These are phyloP conservation scores for Colletotrichum euphorbiae DNA, from an alignment of 2,329 filamentous ascomycete species.

Conservation along the genomic window DNA sequence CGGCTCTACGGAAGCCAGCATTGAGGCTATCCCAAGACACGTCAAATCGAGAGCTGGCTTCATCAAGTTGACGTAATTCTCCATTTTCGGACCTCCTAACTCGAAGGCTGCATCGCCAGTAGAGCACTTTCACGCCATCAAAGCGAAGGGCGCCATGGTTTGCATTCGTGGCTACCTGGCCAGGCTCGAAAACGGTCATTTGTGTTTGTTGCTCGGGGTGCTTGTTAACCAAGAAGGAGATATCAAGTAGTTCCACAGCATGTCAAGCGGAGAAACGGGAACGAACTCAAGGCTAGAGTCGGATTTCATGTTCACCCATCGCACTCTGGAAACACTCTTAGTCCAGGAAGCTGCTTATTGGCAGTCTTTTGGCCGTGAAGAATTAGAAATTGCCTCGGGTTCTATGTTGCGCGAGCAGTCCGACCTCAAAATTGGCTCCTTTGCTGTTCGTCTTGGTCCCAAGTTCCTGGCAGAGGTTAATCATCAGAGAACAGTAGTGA, in stretches of 20 bases:
- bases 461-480: background rate
- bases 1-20: background rate
- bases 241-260: slow-evolving; percentile 5
- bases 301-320: background rate
- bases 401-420: too few relatives aligned
- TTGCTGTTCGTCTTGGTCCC: background rate
- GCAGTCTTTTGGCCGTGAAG: background rate
- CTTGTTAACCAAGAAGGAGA: background rate
- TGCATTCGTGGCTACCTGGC: background rate
- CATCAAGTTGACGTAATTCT: slow-evolving; percentile 15
- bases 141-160: slow-evolving; percentile 10
- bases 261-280: rapidly evolving
- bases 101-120: background rate
- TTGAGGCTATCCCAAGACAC: slow-evolving; percentile 25
- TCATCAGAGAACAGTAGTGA: background rate
- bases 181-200: background rate
- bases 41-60: slow-evolving; percentile 21
- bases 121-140: background rate
- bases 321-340: background rate
- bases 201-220: slow-evolving; percentile 1
- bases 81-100: background rate
- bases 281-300: rapidly evolving
- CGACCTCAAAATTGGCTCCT: rapidly evolving
- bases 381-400: too few relatives aligned
- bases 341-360: background rate